These are phyloP conservation scores for Tremellales sp. DNA, from an alignment of 1,284 basidiomycete genomes.

Conservation along the genomic window DNA sequence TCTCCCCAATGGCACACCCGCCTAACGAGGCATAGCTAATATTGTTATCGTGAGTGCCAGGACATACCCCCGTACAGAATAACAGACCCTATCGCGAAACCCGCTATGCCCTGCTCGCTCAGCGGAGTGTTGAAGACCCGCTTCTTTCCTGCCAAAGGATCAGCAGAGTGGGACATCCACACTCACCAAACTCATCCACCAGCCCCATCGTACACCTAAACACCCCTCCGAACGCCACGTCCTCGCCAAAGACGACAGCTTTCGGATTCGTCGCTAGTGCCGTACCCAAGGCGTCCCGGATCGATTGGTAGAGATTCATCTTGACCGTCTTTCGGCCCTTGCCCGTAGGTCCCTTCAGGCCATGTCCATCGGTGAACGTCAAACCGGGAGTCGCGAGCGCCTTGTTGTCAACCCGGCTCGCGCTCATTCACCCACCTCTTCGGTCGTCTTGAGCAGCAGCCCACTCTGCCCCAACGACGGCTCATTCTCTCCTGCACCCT, in stretches of 20 bases:
- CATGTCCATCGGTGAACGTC: slow-evolving; percentile 63
- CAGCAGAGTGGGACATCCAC: slow-evolving; percentile 6
- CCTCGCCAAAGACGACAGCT: slow-evolving; percentile 87
- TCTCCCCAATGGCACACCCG: slow-evolving; percentile 90
- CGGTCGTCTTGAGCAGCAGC: slow-evolving; percentile 24
- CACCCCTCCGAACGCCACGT: slow-evolving; percentile 89
- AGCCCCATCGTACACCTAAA: slow-evolving; percentile 75
- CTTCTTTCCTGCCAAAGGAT: slow-evolving; percentile 61
- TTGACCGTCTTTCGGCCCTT: slow-evolving; percentile 77
- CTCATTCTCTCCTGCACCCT: slow-evolving; percentile 20
- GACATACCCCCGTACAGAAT: no score
- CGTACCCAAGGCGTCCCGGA: slow-evolving; percentile 81
- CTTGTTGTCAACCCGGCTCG: slow-evolving; percentile 6
- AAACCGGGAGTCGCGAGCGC: slow-evolving; percentile 70
- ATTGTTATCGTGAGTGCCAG: no score
- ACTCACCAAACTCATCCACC: slow-evolving; percentile 81
- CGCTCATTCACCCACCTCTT: slow-evolving; percentile 21
- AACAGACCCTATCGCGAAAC: slow-evolving; percentile 88
- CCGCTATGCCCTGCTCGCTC: slow-evolving; percentile 91
- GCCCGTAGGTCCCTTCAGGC: slow-evolving; percentile 53
- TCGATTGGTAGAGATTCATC: slow-evolving; percentile 86
- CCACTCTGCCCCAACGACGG: slow-evolving; percentile 32
- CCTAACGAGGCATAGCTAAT: slow-evolving; percentile 92
- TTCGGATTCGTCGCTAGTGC: slow-evolving; percentile 78
- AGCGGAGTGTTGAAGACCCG: slow-evolving; percentile 94